Conservation (phyloP, 2,329 filamentous ascomycete species). For the Cryphonectria radicalis region DNA sequence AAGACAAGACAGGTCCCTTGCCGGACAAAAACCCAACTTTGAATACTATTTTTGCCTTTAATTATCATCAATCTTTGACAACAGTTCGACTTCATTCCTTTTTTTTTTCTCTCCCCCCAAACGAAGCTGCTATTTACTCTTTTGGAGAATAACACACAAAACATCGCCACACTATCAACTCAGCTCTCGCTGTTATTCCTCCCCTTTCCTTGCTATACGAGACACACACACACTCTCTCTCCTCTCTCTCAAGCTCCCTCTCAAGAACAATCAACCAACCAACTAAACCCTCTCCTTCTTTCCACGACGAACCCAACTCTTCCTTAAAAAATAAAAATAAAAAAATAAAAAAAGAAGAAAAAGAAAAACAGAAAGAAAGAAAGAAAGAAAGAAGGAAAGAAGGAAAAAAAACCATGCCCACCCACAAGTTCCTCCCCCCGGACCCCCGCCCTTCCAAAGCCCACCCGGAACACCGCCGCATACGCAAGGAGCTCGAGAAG, state of each 20-base stretch:
- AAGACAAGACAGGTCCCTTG: neutral
- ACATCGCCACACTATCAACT: neutral
- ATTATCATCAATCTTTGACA: neutral
- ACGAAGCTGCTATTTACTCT: too few relatives aligned
- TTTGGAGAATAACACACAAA: neutral
- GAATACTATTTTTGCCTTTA: neutral
- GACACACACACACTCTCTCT: neutral
- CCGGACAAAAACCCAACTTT: neutral
- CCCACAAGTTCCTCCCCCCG: constrained; percentile 31
- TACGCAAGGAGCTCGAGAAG: constrained; percentile 46
- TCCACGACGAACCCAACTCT: neutral
- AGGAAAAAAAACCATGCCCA: constrained; percentile 14
- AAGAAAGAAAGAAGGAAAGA: too few relatives aligned
- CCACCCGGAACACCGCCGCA: constrained; percentile 42
- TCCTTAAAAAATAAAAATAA: neutral
- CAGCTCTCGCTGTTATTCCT: too few relatives aligned
- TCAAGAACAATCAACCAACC: neutral
- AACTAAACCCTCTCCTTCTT: neutral
- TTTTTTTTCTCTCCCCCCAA: too few relatives aligned
- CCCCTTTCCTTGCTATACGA: neutral
- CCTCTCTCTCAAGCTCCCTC: neutral
- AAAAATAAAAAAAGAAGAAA: too few relatives aligned
- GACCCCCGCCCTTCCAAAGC: constrained; percentile 44
- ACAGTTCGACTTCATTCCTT: neutral
- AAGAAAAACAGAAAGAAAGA: too few relatives aligned